Base-by-base conservation (phyloP, 2,329 filamentous ascomycete species). In the Fusarium coicis region DNA sequence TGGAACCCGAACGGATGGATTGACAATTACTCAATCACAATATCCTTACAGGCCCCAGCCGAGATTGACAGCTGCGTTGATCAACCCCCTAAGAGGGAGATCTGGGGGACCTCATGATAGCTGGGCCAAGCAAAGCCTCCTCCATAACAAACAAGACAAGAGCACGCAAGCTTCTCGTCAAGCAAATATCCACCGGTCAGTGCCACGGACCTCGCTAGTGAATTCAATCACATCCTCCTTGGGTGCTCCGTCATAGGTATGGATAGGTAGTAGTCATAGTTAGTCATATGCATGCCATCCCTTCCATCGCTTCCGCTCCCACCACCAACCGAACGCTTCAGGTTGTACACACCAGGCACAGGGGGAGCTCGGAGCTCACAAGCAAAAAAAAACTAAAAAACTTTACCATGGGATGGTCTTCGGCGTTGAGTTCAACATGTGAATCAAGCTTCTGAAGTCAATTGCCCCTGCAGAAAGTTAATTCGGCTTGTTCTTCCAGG, bases 281-380 rank as follows among this genome's bases (percentile, higher is more conserved):
- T 52, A 59, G 46, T 66, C 66, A 70, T 70, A 68, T 71, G 67
- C 68, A 71, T 63, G 64, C 66, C 68, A 68, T 70, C 50, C 23
- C 49, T 43, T 30, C 40, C 36, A 47, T 56, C 65, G 58, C 61
- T 55, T 64, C 47, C 54, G 49, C 30, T 53, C 36, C 37, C 46
- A 54, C 67, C 53, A 50, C 53, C 32, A 32, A 28, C 52, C 53
- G 52, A 53, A 50, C 47, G 68, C 70, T 70, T 73, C 70, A 70
- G 65, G 69, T 73, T 39, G 52, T 23, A 39, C 37, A n/a, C 49
- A 32, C 32, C 26, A 46, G 26, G 52, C 55, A 55, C 56, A 69
- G 42, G 65, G 64, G 58, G 30, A 46, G 43, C 49, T 32, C 43
- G 53, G 28, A 54, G 37, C 36, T 42, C 46, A 34, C 39, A 46